A percentile compares a stretch with the other conserved stretches of the same genome.
Conservation (phyloP, 768 basidiomycete genomes). For the Lentinula detonsa region DNA sequence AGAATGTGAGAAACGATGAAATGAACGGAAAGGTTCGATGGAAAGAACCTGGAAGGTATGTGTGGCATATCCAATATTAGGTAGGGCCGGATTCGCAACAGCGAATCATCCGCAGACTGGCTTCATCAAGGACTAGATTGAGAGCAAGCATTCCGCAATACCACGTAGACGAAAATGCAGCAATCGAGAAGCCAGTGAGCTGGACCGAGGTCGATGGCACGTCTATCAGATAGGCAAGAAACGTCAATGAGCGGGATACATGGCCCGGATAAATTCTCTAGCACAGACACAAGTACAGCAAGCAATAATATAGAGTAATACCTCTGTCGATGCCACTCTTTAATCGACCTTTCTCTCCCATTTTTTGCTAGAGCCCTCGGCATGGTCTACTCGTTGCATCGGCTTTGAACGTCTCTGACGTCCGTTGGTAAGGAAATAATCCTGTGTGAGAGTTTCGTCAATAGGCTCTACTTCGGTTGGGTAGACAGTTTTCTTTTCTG, state of each 20-base stretch:
- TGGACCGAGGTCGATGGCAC: not conserved
- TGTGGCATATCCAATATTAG: not conserved
- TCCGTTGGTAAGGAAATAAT: not conserved
- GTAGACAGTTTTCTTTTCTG: not conserved
- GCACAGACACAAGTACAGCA: not conserved
- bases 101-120: not conserved
- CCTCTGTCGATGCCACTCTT: too few relatives aligned
- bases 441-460: conserved; percentile 1
- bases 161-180: not conserved
- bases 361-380: conserved; percentile 1
- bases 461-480: not conserved
- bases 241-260: not conserved
- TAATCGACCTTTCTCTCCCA: conserved; percentile 4
- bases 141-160: not conserved
- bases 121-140: not conserved
- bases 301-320: not conserved
- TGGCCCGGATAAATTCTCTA: not conserved
- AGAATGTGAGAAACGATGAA: not conserved
- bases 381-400: not conserved
- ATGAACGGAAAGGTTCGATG: not conserved
- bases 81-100: not conserved
- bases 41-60: not conserved
- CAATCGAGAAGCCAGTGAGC: not conserved
- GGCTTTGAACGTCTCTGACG: not conserved
- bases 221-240: too few relatives aligned